Evolutionary conservation across 2,329 filamentous ascomycete species (phyloP).

Genomic region (Sporothrix sp.): DNA sequence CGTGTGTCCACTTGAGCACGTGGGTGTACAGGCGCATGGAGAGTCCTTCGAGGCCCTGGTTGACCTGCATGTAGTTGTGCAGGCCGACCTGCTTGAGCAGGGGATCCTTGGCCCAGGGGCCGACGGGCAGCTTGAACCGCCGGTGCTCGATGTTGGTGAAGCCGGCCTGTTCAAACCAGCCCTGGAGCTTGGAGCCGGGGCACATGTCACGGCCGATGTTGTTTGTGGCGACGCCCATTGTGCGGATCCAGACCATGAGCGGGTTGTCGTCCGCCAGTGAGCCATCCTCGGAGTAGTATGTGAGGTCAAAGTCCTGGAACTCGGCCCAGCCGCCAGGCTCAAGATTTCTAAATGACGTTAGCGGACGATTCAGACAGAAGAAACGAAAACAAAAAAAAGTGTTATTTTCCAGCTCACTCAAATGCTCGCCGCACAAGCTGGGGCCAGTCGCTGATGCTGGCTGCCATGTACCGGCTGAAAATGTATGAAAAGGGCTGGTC

Average conservation of each 20-base stretch:
- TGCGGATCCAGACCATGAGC: slow-evolving; percentile 9
- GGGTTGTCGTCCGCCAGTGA: slow-evolving; percentile 11
- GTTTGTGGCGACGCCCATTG: slow-evolving; percentile 16
- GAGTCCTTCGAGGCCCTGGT: slow-evolving; percentile 16
- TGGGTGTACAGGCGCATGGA: slow-evolving; percentile 15
- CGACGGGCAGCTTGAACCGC: slow-evolving; percentile 36
- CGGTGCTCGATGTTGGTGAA: slow-evolving; percentile 39
- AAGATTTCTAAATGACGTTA: slow-evolving; percentile 14
- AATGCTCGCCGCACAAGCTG: slow-evolving; percentile 12
- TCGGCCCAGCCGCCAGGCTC: slow-evolving; percentile 20
- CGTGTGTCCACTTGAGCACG: slow-evolving; percentile 21
- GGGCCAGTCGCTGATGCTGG: slow-evolving; percentile 17
- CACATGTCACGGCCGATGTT: slow-evolving; percentile 17
- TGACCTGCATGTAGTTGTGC: slow-evolving; percentile 15
- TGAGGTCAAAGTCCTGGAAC: slow-evolving; percentile 20
- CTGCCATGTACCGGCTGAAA: slow-evolving; percentile 17
- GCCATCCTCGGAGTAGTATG: slow-evolving; percentile 16
- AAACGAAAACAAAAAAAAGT: too few species aligned
- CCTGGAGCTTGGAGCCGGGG: slow-evolving; percentile 25
- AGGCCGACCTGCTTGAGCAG: slow-evolving; percentile 33
- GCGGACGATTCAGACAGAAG: too few species aligned
- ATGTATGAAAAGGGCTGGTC: slow-evolving; percentile 16
- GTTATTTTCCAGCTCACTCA: too few species aligned
- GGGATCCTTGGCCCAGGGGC: slow-evolving; percentile 37
- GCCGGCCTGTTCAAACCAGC: slow-evolving; percentile 36